Percentiles rank a stretch among this genome's conserved stretches.
phyloP scores from a whole-genome alignment of 805 yeast species.

The Schwanniomyces pseudopolymorphus region DNA sequence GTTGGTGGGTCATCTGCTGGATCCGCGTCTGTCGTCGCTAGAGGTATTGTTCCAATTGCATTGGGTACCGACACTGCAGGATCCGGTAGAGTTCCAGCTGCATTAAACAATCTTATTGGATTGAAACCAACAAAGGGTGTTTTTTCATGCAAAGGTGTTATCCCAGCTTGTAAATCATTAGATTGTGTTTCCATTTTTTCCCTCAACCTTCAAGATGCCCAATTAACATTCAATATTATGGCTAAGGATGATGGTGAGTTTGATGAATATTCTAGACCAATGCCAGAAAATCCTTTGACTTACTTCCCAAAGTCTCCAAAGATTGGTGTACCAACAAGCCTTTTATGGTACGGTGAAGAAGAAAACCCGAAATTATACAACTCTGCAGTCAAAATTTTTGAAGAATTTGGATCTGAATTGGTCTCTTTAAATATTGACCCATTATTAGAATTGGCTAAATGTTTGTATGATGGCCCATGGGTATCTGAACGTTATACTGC shows the following conservation, averaged over 20 bases:
- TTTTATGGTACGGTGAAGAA: constrained; percentile 79
- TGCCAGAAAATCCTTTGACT: constrained; percentile 66
- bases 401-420: constrained; percentile 51
- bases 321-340: constrained; percentile 72
- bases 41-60: constrained; percentile 86
- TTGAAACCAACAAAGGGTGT: constrained; percentile 90
- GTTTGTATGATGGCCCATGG: constrained; percentile 98
- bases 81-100: constrained; percentile 97
- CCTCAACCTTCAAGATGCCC: constrained; percentile 78
- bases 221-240: constrained; percentile 65
- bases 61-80: constrained; percentile 98
- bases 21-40: constrained; percentile 86
- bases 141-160: constrained; percentile 87
- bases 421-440: constrained; percentile 71
- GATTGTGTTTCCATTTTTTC: constrained; percentile 92
- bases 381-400: constrained; percentile 51
- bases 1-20: constrained; percentile 97
- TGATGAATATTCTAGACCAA: constrained; percentile 78
- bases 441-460: constrained; percentile 75
- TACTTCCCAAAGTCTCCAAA: constrained; percentile 59
- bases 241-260: constrained; percentile 65
- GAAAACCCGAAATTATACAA: constrained; percentile 72
- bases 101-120: constrained; percentile 86
- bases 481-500: constrained; percentile 94
- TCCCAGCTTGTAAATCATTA: constrained; percentile 93